Percentiles rank a stretch among this genome's conserved stretches.
Conservation (phyloP, 192 early-diverging fungal species). For the Coemansia sp. region DNA sequence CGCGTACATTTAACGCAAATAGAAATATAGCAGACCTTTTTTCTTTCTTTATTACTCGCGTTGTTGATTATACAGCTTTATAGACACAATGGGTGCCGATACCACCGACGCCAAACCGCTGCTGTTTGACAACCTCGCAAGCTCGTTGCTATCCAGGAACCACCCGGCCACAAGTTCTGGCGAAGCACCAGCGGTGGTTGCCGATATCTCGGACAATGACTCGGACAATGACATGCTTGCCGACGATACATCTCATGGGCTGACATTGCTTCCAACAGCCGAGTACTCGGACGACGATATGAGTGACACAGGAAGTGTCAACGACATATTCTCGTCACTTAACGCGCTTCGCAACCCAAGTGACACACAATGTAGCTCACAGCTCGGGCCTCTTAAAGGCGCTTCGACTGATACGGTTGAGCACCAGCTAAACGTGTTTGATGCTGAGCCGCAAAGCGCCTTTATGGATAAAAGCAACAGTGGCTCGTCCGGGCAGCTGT, state of each 20-base stretch:
- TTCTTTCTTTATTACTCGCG: too few relatives aligned
- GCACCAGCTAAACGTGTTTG: too few relatives aligned
- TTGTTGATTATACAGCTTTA: too few relatives aligned
- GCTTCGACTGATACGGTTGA: background rate
- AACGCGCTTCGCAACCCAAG: background rate
- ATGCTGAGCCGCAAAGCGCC: too few relatives aligned
- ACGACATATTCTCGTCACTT: conserved; percentile 7
- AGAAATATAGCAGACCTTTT: too few relatives aligned
- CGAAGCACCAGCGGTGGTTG: background rate
- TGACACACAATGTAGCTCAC: background rate
- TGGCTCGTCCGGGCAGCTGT: too few relatives aligned
- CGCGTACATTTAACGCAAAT: too few relatives aligned
- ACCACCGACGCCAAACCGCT: background rate
- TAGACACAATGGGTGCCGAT: background rate
- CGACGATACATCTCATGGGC: conserved; percentile 7
- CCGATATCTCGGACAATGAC: background rate
- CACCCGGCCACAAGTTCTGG: background rate
- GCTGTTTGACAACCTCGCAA: conserved; percentile 5
- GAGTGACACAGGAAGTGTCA: background rate
- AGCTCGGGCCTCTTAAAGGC: background rate
- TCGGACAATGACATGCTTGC: conserved; percentile 1
- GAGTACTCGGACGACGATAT: conserved; percentile 19
- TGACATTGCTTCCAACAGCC: conserved; percentile 26
- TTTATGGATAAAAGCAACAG: too few relatives aligned
- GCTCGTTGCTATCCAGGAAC: conserved; percentile 2